A percentile compares a stretch with the other conserved stretches of the same genome.
phyloP scores from a whole-genome alignment of 2,329 filamentous ascomycete species.

The Canariomyces notabilis region DNA sequence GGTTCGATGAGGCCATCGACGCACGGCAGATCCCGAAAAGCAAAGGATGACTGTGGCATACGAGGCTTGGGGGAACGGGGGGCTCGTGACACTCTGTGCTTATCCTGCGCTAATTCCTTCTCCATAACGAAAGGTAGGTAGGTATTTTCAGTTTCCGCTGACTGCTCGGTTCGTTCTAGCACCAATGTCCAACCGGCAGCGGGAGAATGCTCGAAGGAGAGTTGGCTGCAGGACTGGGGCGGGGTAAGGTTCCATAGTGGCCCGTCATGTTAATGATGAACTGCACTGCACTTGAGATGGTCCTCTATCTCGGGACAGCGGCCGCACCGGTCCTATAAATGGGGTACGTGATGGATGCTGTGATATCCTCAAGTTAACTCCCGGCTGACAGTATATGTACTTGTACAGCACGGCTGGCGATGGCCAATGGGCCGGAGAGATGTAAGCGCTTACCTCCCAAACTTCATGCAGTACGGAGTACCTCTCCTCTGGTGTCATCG shows the following conservation, averaged over 20 bases:
- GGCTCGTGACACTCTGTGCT: neutral
- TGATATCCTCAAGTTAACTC: neutral
- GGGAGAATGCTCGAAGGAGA: slow-evolving; percentile 5
- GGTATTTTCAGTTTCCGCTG: no score
- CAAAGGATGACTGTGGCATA: neutral
- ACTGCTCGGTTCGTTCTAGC: no score
- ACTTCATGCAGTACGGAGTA: no score
- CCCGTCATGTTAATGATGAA: no score
- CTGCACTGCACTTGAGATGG: no score
- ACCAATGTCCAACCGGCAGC: slow-evolving; percentile 18
- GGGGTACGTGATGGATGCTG: neutral
- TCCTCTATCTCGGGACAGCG: neutral
- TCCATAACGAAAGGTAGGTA: no score
- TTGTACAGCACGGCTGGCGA: no score
- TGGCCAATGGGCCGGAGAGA: neutral
- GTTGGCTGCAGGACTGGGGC: slow-evolving; percentile 8
- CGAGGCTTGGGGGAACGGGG: neutral
- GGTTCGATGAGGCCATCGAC: slow-evolving; percentile 2
- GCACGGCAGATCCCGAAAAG: neutral
- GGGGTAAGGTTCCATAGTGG: slow-evolving; percentile 7
- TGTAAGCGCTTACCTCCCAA: neutral
- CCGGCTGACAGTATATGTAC: neutral
- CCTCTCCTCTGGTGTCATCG: no score
- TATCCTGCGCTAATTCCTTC: no score
- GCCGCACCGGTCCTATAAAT: neutral